Evolutionary conservation across 805 yeast species (phyloP).

Genomic region (Candida manassasensis): DNA sequence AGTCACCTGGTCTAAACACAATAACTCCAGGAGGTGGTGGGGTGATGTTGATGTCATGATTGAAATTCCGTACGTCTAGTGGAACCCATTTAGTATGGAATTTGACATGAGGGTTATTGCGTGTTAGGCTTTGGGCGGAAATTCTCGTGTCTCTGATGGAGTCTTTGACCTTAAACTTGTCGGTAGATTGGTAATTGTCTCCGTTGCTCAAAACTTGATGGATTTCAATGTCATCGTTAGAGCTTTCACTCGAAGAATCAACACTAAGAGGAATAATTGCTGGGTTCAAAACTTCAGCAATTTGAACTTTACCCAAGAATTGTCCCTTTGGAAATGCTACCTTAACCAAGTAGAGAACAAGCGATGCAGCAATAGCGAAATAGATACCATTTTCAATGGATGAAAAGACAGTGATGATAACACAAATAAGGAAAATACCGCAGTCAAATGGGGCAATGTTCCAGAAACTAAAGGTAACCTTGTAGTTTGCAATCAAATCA

Average conservation of each 20-base stretch:
- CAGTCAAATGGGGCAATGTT: conserved; percentile 69
- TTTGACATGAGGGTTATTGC: conserved; percentile 30
- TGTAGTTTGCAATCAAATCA: conserved; percentile 71
- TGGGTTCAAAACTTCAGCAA: conserved; percentile 70
- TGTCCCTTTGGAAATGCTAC: conserved; percentile 77
- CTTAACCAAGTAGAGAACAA: conserved; percentile 67
- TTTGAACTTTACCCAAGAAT: conserved; percentile 73
- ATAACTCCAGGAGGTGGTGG: conserved; percentile 91
- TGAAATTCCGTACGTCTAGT: conserved; percentile 42
- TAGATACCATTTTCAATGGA: conserved; percentile 86
- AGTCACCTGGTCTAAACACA: conserved; percentile 78
- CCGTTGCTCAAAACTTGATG: conserved; percentile 38
- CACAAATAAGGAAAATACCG: conserved; percentile 67
- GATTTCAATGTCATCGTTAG: conserved; percentile 33
- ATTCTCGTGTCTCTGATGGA: conserved; percentile 8
- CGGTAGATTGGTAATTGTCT: conserved; percentile 20
- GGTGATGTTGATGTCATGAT: conserved; percentile 51
- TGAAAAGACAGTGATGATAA: conserved; percentile 69
- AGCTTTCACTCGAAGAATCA: conserved; percentile 10
- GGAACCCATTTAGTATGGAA: conserved; percentile 72
- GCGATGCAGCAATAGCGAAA: conserved; percentile 83
- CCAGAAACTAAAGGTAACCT: conserved; percentile 66
- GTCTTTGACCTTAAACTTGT: conserved; percentile 16
- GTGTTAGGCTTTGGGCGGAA: conserved; percentile 17
- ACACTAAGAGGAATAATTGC: conserved; percentile 26